Evolutionary conservation across 331 rosid species (phyloP).

Genomic region (Quercus lobata): DNA sequence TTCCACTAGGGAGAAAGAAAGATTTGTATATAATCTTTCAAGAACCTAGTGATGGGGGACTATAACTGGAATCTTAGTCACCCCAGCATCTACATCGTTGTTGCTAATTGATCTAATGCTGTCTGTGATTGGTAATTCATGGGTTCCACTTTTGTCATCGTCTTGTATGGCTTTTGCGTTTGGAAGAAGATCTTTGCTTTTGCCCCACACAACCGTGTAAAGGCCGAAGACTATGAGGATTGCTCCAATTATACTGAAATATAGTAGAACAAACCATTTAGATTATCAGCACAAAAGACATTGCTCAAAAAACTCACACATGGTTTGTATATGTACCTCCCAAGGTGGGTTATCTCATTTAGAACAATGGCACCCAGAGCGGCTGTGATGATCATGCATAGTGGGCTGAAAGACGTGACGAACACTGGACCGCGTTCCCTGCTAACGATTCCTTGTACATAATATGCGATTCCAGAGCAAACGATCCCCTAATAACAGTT

Average conservation of each 20-base stretch:
- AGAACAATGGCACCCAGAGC: constrained; percentile 65
- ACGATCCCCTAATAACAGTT: constrained; percentile 54
- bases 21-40: background rate
- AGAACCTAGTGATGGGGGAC: background rate
- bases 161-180: constrained; percentile 5
- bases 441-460: constrained; percentile 73
- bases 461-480: constrained; percentile 88
- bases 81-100: constrained; percentile 24
- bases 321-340: constrained; percentile 47
- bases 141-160: constrained; percentile 28
- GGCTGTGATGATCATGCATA: constrained; percentile 84
- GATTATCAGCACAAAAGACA: background rate
- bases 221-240: constrained; percentile 69
- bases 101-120: constrained; percentile 15
- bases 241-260: constrained; percentile 64
- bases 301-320: background rate
- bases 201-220: constrained; percentile 88
- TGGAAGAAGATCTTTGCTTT: constrained; percentile 54
- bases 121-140: constrained; percentile 53
- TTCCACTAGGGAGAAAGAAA: background rate
- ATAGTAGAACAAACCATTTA: background rate
- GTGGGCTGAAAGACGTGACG: constrained; percentile 81
- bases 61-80: constrained; percentile 12
- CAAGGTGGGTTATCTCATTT: constrained; percentile 69
- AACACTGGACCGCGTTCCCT: constrained; percentile 86